Evolutionary conservation across 2,329 filamentous ascomycete species (phyloP).

Genomic region (Trichophyton mentagrophytes): DNA sequence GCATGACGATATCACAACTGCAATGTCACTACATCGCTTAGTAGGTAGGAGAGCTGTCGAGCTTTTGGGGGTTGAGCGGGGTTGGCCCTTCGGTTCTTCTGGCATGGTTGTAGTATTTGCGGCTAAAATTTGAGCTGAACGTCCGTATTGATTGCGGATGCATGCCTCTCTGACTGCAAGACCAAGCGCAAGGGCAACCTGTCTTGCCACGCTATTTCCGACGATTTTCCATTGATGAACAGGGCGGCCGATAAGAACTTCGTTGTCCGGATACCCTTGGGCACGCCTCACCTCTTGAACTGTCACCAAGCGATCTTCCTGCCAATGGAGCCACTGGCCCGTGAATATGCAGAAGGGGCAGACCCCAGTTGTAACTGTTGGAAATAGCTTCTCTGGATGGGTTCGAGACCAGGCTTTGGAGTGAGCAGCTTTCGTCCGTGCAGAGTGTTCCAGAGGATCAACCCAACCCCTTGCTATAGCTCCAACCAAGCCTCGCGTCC

Average conservation of each 20-base stretch:
- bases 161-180: conserved; percentile 50
- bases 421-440: conserved; percentile 7
- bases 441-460: conserved; percentile 10
- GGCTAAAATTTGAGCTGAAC: neutral
- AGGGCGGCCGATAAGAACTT: conserved; percentile 51
- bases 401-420: conserved; percentile 14
- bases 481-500: conserved; percentile 11
- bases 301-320: conserved; percentile 47
- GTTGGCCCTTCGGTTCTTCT: neutral
- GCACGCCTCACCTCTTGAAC: conserved; percentile 56
- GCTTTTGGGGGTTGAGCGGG: neutral
- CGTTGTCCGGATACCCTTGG: conserved; percentile 57
- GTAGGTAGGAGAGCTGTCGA: neutral
- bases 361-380: conserved; percentile 49
- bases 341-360: conserved; percentile 42
- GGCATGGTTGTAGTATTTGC: neutral
- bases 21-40: neutral
- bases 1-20: neutral
- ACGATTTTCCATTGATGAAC: conserved; percentile 51
- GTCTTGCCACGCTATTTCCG: conserved; percentile 64
- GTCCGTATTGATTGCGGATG: conserved; percentile 12
- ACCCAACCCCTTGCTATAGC: conserved; percentile 14
- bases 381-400: conserved; percentile 41
- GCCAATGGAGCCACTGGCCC: conserved; percentile 52
- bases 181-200: conserved; percentile 54